Conservation (phyloP, 2,329 filamentous ascomycete genomes). For the Botrytis porri region DNA sequence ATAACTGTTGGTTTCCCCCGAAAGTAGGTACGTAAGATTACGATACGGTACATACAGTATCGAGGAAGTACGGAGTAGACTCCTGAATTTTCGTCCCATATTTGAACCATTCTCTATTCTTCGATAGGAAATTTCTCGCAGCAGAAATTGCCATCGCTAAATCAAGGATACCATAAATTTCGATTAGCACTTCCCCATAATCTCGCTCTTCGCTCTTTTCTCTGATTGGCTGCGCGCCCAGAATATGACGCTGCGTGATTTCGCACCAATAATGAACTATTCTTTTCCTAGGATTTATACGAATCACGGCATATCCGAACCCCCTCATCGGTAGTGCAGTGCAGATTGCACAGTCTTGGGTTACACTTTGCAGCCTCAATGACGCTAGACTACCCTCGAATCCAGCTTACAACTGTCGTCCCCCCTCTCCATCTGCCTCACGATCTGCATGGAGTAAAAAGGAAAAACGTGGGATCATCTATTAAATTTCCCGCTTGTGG, state of each 20-base stretch:
- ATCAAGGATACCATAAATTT: background rate
- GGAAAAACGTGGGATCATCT: slow-evolving; percentile 22
- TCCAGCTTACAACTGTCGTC: background rate
- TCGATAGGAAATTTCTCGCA: background rate
- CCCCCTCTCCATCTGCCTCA: background rate
- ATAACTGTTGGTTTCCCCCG: slow-evolving; percentile 8
- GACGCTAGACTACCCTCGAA: slow-evolving; percentile 4
- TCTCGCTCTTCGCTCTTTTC: slow-evolving; percentile 15
- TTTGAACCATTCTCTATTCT: background rate
- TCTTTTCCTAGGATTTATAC: slow-evolving; percentile 8
- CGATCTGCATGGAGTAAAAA: slow-evolving; percentile 3
- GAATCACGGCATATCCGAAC: slow-evolving; percentile 22
- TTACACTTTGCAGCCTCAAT: slow-evolving; percentile 8
- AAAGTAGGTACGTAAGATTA: background rate
- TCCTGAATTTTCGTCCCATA: background rate
- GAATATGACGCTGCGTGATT: slow-evolving; percentile 13
- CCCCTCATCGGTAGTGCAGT: slow-evolving; percentile 20
- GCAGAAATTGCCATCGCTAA: background rate
- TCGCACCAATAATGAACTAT: slow-evolving; percentile 8
- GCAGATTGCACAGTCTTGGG: background rate
- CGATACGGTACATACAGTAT: background rate
- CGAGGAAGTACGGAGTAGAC: background rate
- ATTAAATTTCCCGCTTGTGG: slow-evolving; percentile 13
- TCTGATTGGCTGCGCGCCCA: background rate
- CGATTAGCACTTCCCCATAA: slow-evolving; percentile 1